Evolutionary conservation across 2,329 filamentous ascomycete genomes (phyloP).

Genomic region (Cercospora sp.): DNA sequence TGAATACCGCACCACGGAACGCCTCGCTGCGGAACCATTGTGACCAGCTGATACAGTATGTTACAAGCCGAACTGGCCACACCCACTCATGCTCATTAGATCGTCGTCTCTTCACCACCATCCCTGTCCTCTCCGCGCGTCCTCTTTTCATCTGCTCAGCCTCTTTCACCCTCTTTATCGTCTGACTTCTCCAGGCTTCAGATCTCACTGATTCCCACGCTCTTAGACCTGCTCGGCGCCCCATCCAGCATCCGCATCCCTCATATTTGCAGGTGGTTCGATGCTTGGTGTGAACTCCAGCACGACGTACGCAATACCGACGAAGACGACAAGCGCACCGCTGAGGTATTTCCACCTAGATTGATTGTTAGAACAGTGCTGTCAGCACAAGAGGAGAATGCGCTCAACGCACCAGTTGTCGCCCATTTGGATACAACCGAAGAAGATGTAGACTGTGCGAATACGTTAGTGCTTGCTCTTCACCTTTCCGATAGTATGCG

Average conservation of each 20-base stretch:
- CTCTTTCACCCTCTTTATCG: too few species aligned
- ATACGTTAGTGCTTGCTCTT: not conserved
- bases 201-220: not conserved
- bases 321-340: constrained; percentile 73
- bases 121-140: not conserved
- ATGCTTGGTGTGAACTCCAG: constrained; percentile 55
- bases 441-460: constrained; percentile 84
- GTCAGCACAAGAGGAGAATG: not conserved
- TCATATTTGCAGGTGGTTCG: constrained; percentile 57
- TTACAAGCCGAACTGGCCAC: not conserved
- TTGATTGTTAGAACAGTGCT: not conserved
- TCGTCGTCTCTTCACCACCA: not conserved
- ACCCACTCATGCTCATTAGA: constrained; percentile 1
- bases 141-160: not conserved
- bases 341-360: constrained; percentile 62
- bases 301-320: constrained; percentile 72
- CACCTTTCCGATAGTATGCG: not conserved
- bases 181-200: not conserved
- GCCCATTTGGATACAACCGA: constrained; percentile 81
- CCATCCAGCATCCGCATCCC: constrained; percentile 56
- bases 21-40: constrained; percentile 1
- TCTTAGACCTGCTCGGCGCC: constrained; percentile 55
- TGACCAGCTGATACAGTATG: constrained; percentile 4
- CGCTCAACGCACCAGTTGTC: constrained; percentile 52
- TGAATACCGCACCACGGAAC: not conserved